Evolutionary conservation across 2,329 filamentous ascomycete genomes (phyloP).

Genomic region (Lecanicillium sp.): DNA sequence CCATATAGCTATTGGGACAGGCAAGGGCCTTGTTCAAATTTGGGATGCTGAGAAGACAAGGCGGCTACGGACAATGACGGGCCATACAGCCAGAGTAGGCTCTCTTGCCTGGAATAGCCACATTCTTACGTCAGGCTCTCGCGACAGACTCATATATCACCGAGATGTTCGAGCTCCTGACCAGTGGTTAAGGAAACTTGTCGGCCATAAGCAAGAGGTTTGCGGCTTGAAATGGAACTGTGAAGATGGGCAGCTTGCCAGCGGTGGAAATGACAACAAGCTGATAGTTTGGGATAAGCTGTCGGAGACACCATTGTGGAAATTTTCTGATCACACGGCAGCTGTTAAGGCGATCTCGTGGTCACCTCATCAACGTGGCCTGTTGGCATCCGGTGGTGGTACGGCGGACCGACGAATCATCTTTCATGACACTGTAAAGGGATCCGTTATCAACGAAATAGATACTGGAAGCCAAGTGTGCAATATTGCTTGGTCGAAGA

Average conservation of each 20-base stretch:
- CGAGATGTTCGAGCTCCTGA: slow-evolving; percentile 89
- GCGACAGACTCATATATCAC: slow-evolving; percentile 89
- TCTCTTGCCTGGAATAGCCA: slow-evolving; percentile 97
- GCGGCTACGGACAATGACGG: slow-evolving; percentile 89
- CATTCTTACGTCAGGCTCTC: slow-evolving; percentile 89
- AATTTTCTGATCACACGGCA: slow-evolving; percentile 89
- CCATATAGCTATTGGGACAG: slow-evolving; percentile 89
- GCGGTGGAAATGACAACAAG: slow-evolving; percentile 97
- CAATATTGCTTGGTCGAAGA: slow-evolving; percentile 94
- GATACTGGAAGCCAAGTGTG: slow-evolving; percentile 99
- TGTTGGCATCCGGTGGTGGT: slow-evolving; percentile 91
- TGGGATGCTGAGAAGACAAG: slow-evolving; percentile 90
- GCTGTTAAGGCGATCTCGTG: slow-evolving; percentile 97
- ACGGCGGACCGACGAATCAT: slow-evolving; percentile 95
- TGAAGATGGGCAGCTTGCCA: slow-evolving; percentile 89
- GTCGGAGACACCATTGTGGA: slow-evolving; percentile 83
- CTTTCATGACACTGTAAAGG: slow-evolving; percentile 93
- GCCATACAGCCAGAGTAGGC: slow-evolving; percentile 86
- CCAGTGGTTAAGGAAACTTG: slow-evolving; percentile 78
- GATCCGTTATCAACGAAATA: slow-evolving; percentile 72
- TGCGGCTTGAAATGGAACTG: slow-evolving; percentile 96
- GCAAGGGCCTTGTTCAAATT: slow-evolving; percentile 90
- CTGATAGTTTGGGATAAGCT: slow-evolving; percentile 98
- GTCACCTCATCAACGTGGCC: slow-evolving; percentile 90
- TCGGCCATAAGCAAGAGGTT: slow-evolving; percentile 96